phyloP scores from a whole-genome alignment of 2,329 filamentous ascomycete genomes.

The Aspergillus uvarum region DNA sequence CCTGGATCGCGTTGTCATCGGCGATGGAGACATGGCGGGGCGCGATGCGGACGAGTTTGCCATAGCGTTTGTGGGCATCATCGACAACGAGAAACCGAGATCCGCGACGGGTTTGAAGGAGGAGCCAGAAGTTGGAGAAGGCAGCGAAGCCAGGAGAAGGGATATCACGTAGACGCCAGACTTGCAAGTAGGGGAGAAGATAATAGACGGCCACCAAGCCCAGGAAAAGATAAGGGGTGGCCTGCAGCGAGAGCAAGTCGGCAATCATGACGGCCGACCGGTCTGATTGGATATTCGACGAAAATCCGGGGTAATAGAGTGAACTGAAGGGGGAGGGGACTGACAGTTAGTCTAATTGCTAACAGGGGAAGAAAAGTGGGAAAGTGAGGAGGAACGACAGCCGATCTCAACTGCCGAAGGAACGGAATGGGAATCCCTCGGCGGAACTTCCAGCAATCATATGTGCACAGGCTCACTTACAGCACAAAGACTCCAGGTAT shows the following conservation, averaged over 20 bases:
- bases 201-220: conserved; percentile 56
- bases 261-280: conserved; percentile 25
- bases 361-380: neutral
- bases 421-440: neutral
- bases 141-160: conserved; percentile 56
- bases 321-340: no score
- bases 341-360: no score
- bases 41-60: conserved; percentile 78
- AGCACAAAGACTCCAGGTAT: neutral
- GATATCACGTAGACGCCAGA: conserved; percentile 53
- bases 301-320: neutral
- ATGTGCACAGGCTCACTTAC: neutral
- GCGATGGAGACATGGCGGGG: conserved; percentile 82
- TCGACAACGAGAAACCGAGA: conserved; percentile 66
- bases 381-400: neutral
- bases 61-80: conserved; percentile 69
- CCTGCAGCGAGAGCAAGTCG: conserved; percentile 27
- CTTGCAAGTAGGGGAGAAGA: conserved; percentile 58
- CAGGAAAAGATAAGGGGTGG: conserved; percentile 45
- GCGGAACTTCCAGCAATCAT: neutral
- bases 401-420: neutral
- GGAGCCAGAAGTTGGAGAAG: conserved; percentile 79
- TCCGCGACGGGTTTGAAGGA: conserved; percentile 65
- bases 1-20: conserved; percentile 72
- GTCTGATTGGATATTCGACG: neutral